Evolutionary conservation across 352 stramenopile species (phyloP), one percentile per base, ranked within the genome.

Genomic region (Phytophthora pisi): DNA sequence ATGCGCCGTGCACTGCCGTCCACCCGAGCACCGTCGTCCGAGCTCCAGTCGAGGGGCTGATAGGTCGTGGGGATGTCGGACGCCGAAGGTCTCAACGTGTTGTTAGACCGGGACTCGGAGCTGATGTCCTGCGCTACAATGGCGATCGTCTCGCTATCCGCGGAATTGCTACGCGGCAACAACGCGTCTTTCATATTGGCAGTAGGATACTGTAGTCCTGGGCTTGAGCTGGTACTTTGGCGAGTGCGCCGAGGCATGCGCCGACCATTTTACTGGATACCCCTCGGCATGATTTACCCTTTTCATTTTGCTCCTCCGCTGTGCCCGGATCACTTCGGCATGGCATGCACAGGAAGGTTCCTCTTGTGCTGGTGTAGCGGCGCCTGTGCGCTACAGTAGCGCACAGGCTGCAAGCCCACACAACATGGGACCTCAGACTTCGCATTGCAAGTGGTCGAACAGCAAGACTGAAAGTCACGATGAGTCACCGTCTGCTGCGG

Each of bases 1-100:
- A 74, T 74, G 20, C 66, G 66, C 45, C 66, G 64, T 23, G 66
- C 61, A 57, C 66, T 74, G 34, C 67, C 67, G 11, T 74, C 67
- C 4, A 74, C 54, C 4, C 49, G 61, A 36, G 26, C 65, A 2
- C 61, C 61, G 24, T 70, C 66, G 28, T 74, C 66, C 36, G 67
- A 74, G 42, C 36, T 54, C 61, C 61, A 74, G 51, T 74, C 56
- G 1, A 23, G 8, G 20, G 66, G 66, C 28, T 74, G 54, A 5
- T 70, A 70, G 1, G 13, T 73, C 30, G 66, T 72, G 11, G 42
- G 46, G 10, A 58, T 54, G 28, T 70, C 50, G 5, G 54, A 16
- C 8, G 59, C 24, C 24, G 59, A 55, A 11, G 20, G 5, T 50
- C 59, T 58, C 51, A 45, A 50, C 57, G 24, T 54, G 28, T 26